Base-by-base conservation (phyloP, 2,329 filamentous ascomycete species). In the Colletotrichum melonis region DNA sequence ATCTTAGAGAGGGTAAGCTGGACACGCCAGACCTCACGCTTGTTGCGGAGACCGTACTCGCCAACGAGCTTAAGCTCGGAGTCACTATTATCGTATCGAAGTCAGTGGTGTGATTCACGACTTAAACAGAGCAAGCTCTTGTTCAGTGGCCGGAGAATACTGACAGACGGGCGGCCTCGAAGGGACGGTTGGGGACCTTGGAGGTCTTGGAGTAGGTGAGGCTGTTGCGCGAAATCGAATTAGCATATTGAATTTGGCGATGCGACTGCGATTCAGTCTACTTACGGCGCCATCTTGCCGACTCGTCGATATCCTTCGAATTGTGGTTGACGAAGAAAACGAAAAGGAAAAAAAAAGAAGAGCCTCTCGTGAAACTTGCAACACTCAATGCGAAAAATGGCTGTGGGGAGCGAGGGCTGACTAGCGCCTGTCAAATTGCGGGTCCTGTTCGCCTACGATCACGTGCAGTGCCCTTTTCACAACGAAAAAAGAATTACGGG, bases 11-110 rank as follows among this genome's bases (percentile, higher is more conserved):
- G 93, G 84, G 96, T 98, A 88, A 99, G 93, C 92, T 95, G 93
- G 89, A 99, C 97, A 89, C 97, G 95, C 97, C 97, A 99, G 86
- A 99, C 97, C 92, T 99, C 97, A 91, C 97, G 96, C 95, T 99
- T 99, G 92, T 99, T 99, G 89, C 95, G 94, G 83, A 99, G 95
- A 89, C 97, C 97, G 92, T 97, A 99, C 91, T 99, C 97, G 89
- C 97, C 97, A 84, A 99, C 96, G 88, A 97, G 93, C 94, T 99
- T 99, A 88, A 99, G 90, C 91, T 99, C 97, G 85, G 95, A 95
- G 91, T 99, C 97, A 91, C 97, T 98, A 90, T 84, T 82, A 80
- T 67, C 22, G 59, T 79, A 78, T 82, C 77, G 84, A 83, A 82
- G 90, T 94, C 91, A 93, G 93, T 94, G 88, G 89, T 86, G 80